A percentile compares a stretch with the other conserved stretches of the same genome.
These are phyloP conservation scores for Gyromitra esculenta DNA, from an alignment of 2,329 filamentous ascomycete genomes.

Conservation along the genomic window DNA sequence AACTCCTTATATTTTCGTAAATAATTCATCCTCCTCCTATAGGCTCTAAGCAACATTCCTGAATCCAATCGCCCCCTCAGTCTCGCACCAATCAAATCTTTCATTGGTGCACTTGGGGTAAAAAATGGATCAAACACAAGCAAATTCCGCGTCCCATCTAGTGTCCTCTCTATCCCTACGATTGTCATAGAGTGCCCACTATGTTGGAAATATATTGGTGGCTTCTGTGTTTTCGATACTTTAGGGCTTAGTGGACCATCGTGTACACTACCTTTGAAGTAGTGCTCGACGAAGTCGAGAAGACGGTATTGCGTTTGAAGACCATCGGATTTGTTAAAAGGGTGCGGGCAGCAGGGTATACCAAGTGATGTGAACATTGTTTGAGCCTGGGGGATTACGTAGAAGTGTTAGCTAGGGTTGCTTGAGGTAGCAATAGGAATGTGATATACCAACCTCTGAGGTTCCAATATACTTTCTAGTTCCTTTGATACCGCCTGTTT, in stretches of 20 bases:
- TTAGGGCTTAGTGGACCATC: slow-evolving; percentile 66
- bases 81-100: slow-evolving; percentile 66
- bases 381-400: slow-evolving; percentile 69
- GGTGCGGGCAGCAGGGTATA: slow-evolving; percentile 73
- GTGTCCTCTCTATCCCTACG: slow-evolving; percentile 78
- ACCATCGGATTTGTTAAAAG: slow-evolving; percentile 65
- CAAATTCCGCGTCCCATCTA: slow-evolving; percentile 72
- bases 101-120: slow-evolving; percentile 72
- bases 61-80: slow-evolving; percentile 64
- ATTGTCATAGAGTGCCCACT: slow-evolving; percentile 92
- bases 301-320: slow-evolving; percentile 68
- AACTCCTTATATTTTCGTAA: slow-evolving; percentile 78
- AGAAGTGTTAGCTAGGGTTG: slow-evolving; percentile 43
- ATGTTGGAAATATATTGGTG: slow-evolving; percentile 91
- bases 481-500: slow-evolving; percentile 87
- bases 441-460: slow-evolving; percentile 49
- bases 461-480: slow-evolving; percentile 88
- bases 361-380: slow-evolving; percentile 77
- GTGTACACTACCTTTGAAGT: slow-evolving; percentile 69
- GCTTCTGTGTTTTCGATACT: slow-evolving; percentile 75
- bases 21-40: slow-evolving; percentile 75
- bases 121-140: slow-evolving; percentile 91
- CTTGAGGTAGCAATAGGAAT: neutral
- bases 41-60: slow-evolving; percentile 72
- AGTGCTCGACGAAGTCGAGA: slow-evolving; percentile 74